Conservation (phyloP, 768 basidiomycete genomes). For the Hygrocybe punicea region DNA sequence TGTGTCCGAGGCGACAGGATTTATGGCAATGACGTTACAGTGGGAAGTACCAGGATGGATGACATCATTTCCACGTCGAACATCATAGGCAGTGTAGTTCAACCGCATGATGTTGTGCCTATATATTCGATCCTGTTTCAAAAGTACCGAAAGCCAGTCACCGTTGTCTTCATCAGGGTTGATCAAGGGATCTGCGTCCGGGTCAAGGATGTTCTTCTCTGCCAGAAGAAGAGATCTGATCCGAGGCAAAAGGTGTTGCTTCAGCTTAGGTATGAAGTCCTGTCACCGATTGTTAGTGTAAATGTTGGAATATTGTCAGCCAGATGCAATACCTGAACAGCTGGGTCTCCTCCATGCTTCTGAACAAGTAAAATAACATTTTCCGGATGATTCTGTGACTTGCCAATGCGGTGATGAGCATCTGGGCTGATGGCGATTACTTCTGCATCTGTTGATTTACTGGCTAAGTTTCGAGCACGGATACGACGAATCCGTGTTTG, state of each 20-base stretch:
- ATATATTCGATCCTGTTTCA: background rate
- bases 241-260: constrained; percentile 4
- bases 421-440: background rate
- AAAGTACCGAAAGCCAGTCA: background rate
- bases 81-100: background rate
- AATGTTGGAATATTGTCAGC: background rate
- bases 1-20: background rate
- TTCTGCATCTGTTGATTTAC: background rate
- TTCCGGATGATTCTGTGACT: constrained; percentile 2
- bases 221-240: background rate
- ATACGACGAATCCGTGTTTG: constrained; percentile 7
- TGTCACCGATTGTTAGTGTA: background rate
- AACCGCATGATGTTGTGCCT: background rate
- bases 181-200: background rate
- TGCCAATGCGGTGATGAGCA: constrained; percentile 1
- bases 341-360: constrained; percentile 5
- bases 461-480: background rate
- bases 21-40: background rate
- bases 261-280: constrained; percentile 5
- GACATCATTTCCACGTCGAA: background rate
- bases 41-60: background rate
- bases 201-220: background rate
- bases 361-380: background rate
- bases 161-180: background rate
- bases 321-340: background rate